A percentile compares a stretch with the other conserved stretches of the same genome.
phyloP scores from a whole-genome alignment of 306 rosid genomes.

The Lupinus albus region DNA sequence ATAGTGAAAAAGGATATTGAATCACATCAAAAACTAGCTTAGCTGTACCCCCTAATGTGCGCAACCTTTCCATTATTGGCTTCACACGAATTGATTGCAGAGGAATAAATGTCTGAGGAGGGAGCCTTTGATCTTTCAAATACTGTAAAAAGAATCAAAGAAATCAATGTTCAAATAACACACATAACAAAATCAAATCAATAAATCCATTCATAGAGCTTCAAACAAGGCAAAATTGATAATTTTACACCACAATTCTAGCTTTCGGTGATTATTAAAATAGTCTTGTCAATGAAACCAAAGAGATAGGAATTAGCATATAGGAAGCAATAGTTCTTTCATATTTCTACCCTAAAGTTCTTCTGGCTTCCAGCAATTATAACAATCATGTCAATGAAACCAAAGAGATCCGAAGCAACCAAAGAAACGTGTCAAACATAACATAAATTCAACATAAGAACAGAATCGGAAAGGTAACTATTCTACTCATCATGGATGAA shows the following conservation, averaged over 20 bases:
- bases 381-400: slow-evolving; percentile 7
- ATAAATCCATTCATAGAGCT: slow-evolving; percentile 5
- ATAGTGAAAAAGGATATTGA: slow-evolving; percentile 78
- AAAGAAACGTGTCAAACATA: background rate
- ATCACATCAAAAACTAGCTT: slow-evolving; percentile 88
- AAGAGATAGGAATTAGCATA: slow-evolving; percentile 14
- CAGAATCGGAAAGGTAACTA: slow-evolving; percentile 20
- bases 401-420: background rate
- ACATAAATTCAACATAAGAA: slow-evolving; percentile 22
- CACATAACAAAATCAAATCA: slow-evolving; percentile 17
- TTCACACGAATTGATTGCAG: slow-evolving; percentile 92
- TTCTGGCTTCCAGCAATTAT: slow-evolving; percentile 12
- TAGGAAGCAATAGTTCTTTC: slow-evolving; percentile 14
- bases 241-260: slow-evolving; percentile 21
- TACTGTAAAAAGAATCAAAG: slow-evolving; percentile 65
- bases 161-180: slow-evolving; percentile 16
- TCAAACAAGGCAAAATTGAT: slow-evolving; percentile 21
- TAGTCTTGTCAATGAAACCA: background rate
- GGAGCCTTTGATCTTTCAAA: slow-evolving; percentile 99
- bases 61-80: slow-evolving; percentile 91
- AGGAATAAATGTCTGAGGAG: slow-evolving; percentile 99
- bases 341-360: slow-evolving; percentile 10
- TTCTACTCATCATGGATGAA: slow-evolving; percentile 6
- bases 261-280: slow-evolving; percentile 19
- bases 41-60: slow-evolving; percentile 81